These are phyloP conservation scores for Buddleja alternifolia DNA, from an alignment of 257 asterid species.

Conservation along the genomic window DNA sequence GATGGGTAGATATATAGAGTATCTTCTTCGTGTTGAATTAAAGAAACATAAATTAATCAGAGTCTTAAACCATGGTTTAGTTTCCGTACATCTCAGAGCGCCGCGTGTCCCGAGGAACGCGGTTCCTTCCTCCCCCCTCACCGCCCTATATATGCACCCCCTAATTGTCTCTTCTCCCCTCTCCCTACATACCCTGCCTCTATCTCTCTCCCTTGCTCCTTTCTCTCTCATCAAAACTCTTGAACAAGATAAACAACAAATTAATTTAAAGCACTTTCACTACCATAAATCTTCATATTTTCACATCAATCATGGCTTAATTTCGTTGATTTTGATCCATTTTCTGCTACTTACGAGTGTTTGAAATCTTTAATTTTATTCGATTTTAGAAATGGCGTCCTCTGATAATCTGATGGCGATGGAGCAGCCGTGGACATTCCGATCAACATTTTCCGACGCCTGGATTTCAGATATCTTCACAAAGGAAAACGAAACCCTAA, in stretches of 20 bases:
- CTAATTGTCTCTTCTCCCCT: background rate
- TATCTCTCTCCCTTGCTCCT: background rate
- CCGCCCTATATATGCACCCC: constrained; percentile 55
- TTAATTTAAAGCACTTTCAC: too few species aligned
- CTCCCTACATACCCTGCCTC: background rate
- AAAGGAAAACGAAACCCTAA: constrained; percentile 59
- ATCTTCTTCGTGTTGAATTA: too few species aligned
- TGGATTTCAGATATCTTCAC: constrained; percentile 58
- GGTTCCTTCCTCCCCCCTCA: constrained; percentile 48
- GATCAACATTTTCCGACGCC: constrained; percentile 57
- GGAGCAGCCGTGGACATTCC: constrained; percentile 67
- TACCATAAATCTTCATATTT: background rate
- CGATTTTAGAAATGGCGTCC: constrained; percentile 50
- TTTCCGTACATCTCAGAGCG: constrained; percentile 55
- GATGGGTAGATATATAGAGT: too few species aligned
- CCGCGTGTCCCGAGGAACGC: constrained; percentile 86
- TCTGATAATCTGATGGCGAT: constrained; percentile 55
- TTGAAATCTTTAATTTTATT: too few species aligned
- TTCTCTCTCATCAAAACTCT: background rate
- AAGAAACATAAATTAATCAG: too few species aligned
- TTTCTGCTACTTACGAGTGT: too few species aligned
- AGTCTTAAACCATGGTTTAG: constrained; percentile 36
- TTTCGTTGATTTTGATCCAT: too few species aligned
- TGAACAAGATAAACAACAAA: background rate
- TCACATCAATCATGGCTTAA: background rate